Conservation (phyloP, 176 grass and related monocot species). For the Neostapfia colusana region DNA sequence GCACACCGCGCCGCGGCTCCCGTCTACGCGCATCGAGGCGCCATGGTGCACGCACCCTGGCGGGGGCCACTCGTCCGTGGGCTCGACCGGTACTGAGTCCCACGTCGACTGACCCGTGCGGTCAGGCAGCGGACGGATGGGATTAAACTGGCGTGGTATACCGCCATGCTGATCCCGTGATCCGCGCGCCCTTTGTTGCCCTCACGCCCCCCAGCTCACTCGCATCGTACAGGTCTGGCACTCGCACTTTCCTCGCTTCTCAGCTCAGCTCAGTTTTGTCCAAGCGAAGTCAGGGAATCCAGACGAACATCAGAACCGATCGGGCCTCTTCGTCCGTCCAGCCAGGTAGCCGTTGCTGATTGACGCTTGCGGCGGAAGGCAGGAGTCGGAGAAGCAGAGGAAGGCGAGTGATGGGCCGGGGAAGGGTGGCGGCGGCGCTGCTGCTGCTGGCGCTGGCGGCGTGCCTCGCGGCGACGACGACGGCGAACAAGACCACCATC, state of each 20-base stretch:
- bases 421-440: neutral
- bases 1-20: neutral
- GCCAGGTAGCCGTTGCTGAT: neutral
- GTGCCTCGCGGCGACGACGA: slow-evolving; percentile 23
- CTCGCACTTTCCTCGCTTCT: neutral
- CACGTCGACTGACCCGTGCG: too few species aligned
- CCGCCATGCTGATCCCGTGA: slow-evolving; percentile 21
- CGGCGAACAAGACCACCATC: slow-evolving; percentile 68
- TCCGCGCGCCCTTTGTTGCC: slow-evolving; percentile 11
- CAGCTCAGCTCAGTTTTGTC: neutral
- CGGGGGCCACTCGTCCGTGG: too few species aligned
- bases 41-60: too few species aligned
- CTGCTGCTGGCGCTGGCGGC: slow-evolving; percentile 41
- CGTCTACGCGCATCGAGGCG: too few species aligned
- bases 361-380: neutral
- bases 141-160: neutral
- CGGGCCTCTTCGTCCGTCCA: neutral
- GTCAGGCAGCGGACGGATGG: too few species aligned
- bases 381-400: neutral
- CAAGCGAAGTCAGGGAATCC: slow-evolving; percentile 6
- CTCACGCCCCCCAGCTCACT: neutral
- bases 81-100: too few species aligned
- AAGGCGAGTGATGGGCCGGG: neutral
- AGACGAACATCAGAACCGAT: neutral
- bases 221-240: neutral